A percentile compares a stretch with the other conserved stretches of the same genome.
Conservation (phyloP, 345 rosid genomes). For the Camelina sativa region DNA sequence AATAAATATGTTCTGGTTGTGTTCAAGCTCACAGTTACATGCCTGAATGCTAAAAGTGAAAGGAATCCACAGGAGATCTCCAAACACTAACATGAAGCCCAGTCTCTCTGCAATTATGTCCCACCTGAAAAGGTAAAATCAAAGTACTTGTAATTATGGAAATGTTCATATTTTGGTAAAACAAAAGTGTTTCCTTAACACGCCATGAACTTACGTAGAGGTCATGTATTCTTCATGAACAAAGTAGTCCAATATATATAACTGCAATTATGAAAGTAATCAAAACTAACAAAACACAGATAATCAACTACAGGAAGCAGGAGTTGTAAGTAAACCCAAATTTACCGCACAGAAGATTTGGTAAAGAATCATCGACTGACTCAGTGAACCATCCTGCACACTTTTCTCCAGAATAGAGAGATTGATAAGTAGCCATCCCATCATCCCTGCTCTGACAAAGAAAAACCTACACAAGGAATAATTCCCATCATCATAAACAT, state of each 20-base stretch:
- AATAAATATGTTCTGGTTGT: neutral
- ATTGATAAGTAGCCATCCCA: constrained; percentile 96
- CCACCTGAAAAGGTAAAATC: constrained; percentile 58
- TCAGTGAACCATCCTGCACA: constrained; percentile 56
- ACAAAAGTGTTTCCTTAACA: neutral
- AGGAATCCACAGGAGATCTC: constrained; percentile 95
- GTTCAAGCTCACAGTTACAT: constrained; percentile 42
- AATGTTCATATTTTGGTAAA: constrained; percentile 1
- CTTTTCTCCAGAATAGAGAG: constrained; percentile 82
- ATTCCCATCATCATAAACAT: constrained; percentile 1
- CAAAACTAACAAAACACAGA: constrained; percentile 15
- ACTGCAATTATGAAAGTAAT: constrained; percentile 48
- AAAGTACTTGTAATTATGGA: neutral
- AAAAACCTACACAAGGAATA: constrained; percentile 63
- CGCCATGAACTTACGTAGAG: constrained; percentile 72
- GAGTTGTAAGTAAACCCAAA: constrained; percentile 31
- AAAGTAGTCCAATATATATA: constrained; percentile 83
- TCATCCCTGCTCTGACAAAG: constrained; percentile 97
- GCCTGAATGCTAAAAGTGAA: constrained; percentile 97
- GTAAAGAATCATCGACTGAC: constrained; percentile 81
- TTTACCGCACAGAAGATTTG: constrained; percentile 80
- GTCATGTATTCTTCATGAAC: constrained; percentile 90
- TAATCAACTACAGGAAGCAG: constrained; percentile 2
- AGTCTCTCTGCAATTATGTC: constrained; percentile 95
- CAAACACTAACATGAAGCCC: constrained; percentile 97